phyloP scores from a whole-genome alignment of 176 grass and related monocot genomes.

The Pharus latifolius region DNA sequence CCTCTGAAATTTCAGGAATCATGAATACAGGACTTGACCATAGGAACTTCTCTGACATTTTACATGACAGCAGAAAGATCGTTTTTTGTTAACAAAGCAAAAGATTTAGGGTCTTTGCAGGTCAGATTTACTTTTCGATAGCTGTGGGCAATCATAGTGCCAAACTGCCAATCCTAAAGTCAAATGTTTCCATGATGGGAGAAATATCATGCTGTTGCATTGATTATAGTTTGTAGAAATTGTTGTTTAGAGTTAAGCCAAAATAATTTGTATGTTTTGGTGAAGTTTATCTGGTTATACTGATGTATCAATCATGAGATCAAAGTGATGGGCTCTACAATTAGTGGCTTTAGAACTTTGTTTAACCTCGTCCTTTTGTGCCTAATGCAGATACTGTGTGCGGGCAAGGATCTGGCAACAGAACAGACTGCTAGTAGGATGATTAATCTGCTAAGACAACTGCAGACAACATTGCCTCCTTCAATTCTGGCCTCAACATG shows the following conservation, averaged over 20 bases:
- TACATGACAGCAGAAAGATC: neutral
- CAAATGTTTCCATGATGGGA: too few relatives aligned
- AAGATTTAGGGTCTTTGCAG: neutral
- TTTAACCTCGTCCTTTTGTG: neutral
- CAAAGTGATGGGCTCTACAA: neutral
- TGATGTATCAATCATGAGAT: too few relatives aligned
- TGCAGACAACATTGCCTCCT: constrained; percentile 63
- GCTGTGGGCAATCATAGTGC: neutral
- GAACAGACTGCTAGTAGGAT: constrained; percentile 50
- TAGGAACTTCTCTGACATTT: neutral
- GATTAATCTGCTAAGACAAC: constrained; percentile 63
- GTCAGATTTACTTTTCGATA: neutral
- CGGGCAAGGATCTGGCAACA: constrained; percentile 64
- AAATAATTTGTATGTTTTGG: too few relatives aligned
- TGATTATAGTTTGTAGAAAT: too few relatives aligned
- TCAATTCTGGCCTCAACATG: constrained; percentile 68
- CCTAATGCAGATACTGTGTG: constrained; percentile 52
- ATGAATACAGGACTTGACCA: neutral
- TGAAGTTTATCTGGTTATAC: too few relatives aligned
- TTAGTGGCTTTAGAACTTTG: neutral
- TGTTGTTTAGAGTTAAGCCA: too few relatives aligned
- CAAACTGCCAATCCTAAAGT: too few relatives aligned
- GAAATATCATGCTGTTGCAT: too few relatives aligned
- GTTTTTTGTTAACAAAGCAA: too few relatives aligned
- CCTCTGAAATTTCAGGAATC: neutral